Conservation (phyloP, 2,329 filamentous ascomycete genomes). For the Ilyonectria mors-panacis region DNA sequence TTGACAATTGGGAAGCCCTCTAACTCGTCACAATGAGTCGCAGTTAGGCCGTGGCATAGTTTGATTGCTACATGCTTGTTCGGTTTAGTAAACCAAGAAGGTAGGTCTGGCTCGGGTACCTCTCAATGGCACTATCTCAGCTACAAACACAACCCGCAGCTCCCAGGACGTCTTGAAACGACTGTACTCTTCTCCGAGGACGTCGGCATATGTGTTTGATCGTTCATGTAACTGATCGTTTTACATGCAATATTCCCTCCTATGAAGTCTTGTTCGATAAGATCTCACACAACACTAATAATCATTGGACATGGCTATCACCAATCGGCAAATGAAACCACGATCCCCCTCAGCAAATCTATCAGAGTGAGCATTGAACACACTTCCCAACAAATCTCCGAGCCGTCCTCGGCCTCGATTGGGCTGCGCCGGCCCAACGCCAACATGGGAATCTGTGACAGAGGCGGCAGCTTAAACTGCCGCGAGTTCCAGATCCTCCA, state of each 20-base stretch:
- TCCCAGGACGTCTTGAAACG: too few relatives aligned
- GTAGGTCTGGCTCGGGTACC: too few relatives aligned
- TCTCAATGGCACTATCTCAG: too few relatives aligned
- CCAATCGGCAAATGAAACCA: neutral
- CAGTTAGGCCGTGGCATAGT: neutral
- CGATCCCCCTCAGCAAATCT: neutral
- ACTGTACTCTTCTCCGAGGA: too few relatives aligned
- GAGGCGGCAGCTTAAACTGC: neutral
- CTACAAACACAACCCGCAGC: too few relatives aligned
- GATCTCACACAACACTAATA: neutral
- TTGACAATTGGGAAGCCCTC: neutral
- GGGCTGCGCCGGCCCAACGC: neutral
- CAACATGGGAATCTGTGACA: conserved; percentile 1
- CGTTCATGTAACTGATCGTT: too few relatives aligned
- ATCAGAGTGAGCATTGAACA: neutral
- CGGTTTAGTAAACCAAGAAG: neutral
- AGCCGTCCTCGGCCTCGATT: neutral
- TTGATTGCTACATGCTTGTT: neutral
- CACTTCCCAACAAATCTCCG: neutral
- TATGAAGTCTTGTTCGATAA: neutral
- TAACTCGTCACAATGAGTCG: too few relatives aligned
- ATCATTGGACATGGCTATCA: neutral
- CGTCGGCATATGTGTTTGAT: too few relatives aligned
- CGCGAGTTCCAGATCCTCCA: conserved; percentile 4
- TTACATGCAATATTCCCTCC: neutral